Conservation (phyloP, 2,329 filamentous ascomycete species). For the Trichoderma cornu-damae region DNA sequence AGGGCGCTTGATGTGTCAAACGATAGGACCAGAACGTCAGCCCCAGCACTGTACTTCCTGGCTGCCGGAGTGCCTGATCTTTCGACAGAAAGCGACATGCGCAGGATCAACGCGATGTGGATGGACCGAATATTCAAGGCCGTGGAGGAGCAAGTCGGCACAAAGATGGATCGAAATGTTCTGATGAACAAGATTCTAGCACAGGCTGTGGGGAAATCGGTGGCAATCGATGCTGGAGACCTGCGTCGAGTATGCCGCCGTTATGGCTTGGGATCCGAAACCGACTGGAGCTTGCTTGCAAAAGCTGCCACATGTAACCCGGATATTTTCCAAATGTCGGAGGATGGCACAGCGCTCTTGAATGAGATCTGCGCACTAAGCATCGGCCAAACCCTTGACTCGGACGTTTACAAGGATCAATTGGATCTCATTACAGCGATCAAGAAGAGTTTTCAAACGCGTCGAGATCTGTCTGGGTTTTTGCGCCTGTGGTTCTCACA, state of each 20-base stretch:
- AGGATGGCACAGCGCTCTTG: slow-evolving; percentile 38
- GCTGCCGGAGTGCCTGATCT: slow-evolving; percentile 29
- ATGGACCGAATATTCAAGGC: slow-evolving; percentile 35
- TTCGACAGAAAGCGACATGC: slow-evolving; percentile 26
- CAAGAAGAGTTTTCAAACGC: slow-evolving; percentile 41
- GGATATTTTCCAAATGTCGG: slow-evolving; percentile 42
- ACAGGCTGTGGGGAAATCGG: slow-evolving; percentile 29
- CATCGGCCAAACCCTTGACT: slow-evolving; percentile 22
- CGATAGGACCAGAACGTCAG: slow-evolving; percentile 34
- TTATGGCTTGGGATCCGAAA: slow-evolving; percentile 36
- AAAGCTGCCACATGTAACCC: slow-evolving; percentile 42
- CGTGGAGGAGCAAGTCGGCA: slow-evolving; percentile 28
- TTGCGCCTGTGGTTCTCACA: slow-evolving; percentile 44
- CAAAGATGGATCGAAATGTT: slow-evolving; percentile 24
- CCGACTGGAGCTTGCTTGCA: slow-evolving; percentile 42
- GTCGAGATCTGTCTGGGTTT: slow-evolving; percentile 43
- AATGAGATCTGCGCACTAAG: slow-evolving; percentile 37
- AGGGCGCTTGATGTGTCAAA: slow-evolving; percentile 38
- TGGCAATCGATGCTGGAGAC: slow-evolving; percentile 36
- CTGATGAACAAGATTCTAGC: slow-evolving; percentile 32
- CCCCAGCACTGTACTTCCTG: slow-evolving; percentile 43
- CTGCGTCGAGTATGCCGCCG: slow-evolving; percentile 40
- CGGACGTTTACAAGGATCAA: slow-evolving; percentile 24
- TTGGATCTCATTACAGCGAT: slow-evolving; percentile 39
- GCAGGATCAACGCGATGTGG: slow-evolving; percentile 36